A percentile compares a stretch with the other conserved stretches of the same genome.
Evolutionary conservation across 176 grass and related monocot species (phyloP).

Genomic region (Bolboschoenus planiculmis): DNA sequence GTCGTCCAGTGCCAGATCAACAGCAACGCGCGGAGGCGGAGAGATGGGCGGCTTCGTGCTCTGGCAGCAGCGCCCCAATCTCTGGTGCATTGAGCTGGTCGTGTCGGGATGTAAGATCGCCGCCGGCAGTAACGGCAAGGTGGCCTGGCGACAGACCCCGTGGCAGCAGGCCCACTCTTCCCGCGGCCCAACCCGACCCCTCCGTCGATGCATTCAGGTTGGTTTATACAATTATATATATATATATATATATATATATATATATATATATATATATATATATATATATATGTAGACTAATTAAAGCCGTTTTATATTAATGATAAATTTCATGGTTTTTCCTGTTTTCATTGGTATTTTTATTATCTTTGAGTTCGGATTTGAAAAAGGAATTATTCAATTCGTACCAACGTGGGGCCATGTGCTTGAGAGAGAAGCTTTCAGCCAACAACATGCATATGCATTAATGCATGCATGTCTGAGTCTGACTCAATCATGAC

Average conservation of each 20-base stretch:
- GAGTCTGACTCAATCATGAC: neutral
- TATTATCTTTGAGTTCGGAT: neutral
- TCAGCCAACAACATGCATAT: too few relatives aligned
- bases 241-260: too few relatives aligned
- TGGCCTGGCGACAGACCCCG: slow-evolving; percentile 89
- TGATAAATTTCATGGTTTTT: neutral
- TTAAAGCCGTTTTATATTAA: too few relatives aligned
- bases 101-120: slow-evolving; percentile 97
- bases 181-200: slow-evolving; percentile 78
- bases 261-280: too few relatives aligned
- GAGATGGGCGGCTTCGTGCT: slow-evolving; percentile 96
- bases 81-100: slow-evolving; percentile 95
- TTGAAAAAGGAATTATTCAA: neutral
- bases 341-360: neutral
- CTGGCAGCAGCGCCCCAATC: slow-evolving; percentile 89
- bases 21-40: neutral
- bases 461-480: neutral
- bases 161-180: slow-evolving; percentile 95
- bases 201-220: slow-evolving; percentile 92
- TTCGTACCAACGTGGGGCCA: neutral
- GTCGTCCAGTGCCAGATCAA: neutral
- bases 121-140: slow-evolving; percentile 91
- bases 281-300: too few relatives aligned
- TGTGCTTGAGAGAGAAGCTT: neutral
- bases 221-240: neutral